Evolutionary conservation across 495 filamentous ascomycete species (phyloP).

Genomic region (Talaromyces nanjingensis): DNA sequence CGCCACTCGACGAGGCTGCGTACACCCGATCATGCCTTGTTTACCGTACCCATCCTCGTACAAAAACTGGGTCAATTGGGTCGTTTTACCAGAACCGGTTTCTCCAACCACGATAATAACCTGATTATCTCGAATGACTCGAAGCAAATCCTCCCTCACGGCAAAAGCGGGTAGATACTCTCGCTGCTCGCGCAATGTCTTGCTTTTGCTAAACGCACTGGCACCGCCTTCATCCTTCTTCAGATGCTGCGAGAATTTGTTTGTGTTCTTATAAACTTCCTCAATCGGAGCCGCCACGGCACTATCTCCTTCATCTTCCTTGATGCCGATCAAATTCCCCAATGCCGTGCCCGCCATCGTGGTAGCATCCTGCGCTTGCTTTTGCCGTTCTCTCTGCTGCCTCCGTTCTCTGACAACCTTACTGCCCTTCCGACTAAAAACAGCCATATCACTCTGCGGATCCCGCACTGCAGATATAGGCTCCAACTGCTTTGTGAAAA

Average conservation of each 20-base stretch:
- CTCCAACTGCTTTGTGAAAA: constrained; percentile 97
- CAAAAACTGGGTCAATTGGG: constrained; percentile 91
- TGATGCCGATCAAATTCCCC: constrained; percentile 90
- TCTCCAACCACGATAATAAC: constrained; percentile 95
- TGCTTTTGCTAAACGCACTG: constrained; percentile 88
- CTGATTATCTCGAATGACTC: constrained; percentile 94
- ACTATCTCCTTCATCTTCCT: constrained; percentile 89
- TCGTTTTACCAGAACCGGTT: constrained; percentile 95
- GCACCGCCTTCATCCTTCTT: constrained; percentile 78
- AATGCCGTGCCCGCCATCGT: constrained; percentile 87
- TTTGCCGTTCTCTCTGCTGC: constrained; percentile 88
- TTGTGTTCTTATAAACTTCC: constrained; percentile 57
- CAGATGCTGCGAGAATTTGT: constrained; percentile 86
- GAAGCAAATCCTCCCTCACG: constrained; percentile 88
- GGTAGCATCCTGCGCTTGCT: constrained; percentile 92
- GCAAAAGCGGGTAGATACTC: constrained; percentile 96
- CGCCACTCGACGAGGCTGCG: constrained; percentile 88
- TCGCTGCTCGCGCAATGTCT: constrained; percentile 83
- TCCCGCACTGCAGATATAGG: constrained; percentile 90
- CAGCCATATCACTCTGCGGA: constrained; percentile 97
- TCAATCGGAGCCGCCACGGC: constrained; percentile 71
- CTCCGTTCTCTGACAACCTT: constrained; percentile 84
- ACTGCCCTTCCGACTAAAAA: constrained; percentile 95
- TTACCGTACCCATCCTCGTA: constrained; percentile 90
- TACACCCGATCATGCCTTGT: constrained; percentile 86